These are phyloP conservation scores for Boletus tylopilopsis DNA, from an alignment of 768 basidiomycete species.

Conservation along the genomic window DNA sequence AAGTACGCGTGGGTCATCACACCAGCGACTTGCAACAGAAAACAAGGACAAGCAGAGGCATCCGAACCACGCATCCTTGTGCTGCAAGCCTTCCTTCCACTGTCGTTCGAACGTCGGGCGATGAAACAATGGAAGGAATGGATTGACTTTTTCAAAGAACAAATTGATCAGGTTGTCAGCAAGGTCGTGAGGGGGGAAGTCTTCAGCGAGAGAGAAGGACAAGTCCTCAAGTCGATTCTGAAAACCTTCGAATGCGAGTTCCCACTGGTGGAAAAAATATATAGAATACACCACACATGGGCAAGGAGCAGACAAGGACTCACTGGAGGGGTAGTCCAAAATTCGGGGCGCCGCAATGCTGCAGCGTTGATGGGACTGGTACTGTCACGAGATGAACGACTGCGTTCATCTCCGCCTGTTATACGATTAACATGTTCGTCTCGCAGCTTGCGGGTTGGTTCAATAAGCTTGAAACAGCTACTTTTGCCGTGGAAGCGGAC, in stretches of 20 bases:
- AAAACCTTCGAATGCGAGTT: constrained; percentile 49
- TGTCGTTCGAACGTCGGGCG: constrained; percentile 64
- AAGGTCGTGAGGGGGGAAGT: constrained; percentile 65
- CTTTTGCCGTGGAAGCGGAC: constrained; percentile 62
- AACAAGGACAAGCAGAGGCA: constrained; percentile 60
- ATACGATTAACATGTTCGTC: constrained; percentile 45
- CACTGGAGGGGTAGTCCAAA: constrained; percentile 59
- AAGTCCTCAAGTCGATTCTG: constrained; percentile 27
- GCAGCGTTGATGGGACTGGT: constrained; percentile 20
- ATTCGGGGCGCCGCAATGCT: constrained; percentile 40
- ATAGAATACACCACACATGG: background rate
- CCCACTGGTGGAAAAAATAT: constrained; percentile 45
- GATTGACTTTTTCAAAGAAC: constrained; percentile 64
- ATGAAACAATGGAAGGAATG: constrained; percentile 65
- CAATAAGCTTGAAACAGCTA: constrained; percentile 53
- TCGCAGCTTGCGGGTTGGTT: constrained; percentile 49
- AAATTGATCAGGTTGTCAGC: constrained; percentile 54
- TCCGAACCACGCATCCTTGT: constrained; percentile 55
- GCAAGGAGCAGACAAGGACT: constrained; percentile 16
- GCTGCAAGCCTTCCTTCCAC: constrained; percentile 51
- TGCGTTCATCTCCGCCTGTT: constrained; percentile 15
- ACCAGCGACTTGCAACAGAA: constrained; percentile 67
- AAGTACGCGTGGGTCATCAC: constrained; percentile 57
- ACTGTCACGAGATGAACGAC: constrained; percentile 15
- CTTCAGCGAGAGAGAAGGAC: constrained; percentile 33